Evolutionary conservation across 2,329 filamentous ascomycete species (phyloP), one percentile per base, ranked within the genome.

Genomic region (Epichloe baconii): DNA sequence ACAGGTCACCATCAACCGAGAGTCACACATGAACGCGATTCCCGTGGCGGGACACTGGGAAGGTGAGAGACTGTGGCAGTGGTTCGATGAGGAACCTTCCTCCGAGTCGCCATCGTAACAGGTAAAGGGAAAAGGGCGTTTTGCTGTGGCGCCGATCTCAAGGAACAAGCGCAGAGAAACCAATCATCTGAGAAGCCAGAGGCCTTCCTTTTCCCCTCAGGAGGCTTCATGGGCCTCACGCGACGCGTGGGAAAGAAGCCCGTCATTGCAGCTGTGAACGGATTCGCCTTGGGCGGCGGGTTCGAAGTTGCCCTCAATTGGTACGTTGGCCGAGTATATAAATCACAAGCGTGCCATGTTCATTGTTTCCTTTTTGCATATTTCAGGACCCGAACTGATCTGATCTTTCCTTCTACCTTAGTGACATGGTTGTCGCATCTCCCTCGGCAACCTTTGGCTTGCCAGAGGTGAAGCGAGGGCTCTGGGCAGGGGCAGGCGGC

Each of bases 241-340:
- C 67, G 75, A 41, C 68, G 80, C 12, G 63, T 64, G 12, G 80
- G 80, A 0, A 80, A 78, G 67, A 81, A 81, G 62, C 78, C 78
- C 1, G 69, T 81, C 44, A 77, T 81, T 59, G 77, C 76, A 8
- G 78, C 78, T 2, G 75, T 80, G 3, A 81, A 80, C 62, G 78
- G 78, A 0, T 71, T 74, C 53, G 75, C 76, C 1, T 65, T 78
- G 45, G 78, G 78, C 0, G 78, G 77, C 4, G 78, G 77, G 0
- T 79, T 78, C 55, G 77, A 80, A 63, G 75, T 78, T 56, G 70
- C 71, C 8, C 62, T 78, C 50, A 76, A 76, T 47, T 78, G 74
- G 75, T 77, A 61, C 37, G 67, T 63, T 23, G 17, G 44, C 36
- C 10, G 26, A 31, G 26, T 31, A 31, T 0, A 31, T 11, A 31